Evolutionary conservation across 352 stramenopile species (phyloP).

Genomic region (Globisporangium yorkense): DNA sequence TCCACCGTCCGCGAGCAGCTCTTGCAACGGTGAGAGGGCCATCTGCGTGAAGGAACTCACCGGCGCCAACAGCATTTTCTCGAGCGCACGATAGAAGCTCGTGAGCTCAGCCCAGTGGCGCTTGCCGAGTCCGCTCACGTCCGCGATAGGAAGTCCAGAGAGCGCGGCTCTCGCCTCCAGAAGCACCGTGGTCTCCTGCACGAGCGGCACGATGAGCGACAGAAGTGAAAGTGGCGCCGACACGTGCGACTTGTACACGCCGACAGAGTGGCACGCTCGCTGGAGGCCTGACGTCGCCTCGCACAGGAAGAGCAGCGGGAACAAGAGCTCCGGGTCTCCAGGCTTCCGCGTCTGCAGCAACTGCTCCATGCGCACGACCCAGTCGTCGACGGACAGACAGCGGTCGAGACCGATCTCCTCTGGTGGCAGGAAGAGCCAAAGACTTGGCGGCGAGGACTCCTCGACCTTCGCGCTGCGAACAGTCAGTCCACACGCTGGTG

Average conservation of each 20-base stretch:
- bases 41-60: constrained; percentile 47
- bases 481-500: background rate
- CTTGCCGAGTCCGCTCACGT: constrained; percentile 34
- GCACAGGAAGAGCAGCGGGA: constrained; percentile 59
- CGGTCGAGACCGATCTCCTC: constrained; percentile 27
- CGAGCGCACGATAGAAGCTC: constrained; percentile 51
- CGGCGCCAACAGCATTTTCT: constrained; percentile 43
- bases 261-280: constrained; percentile 16
- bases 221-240: constrained; percentile 40
- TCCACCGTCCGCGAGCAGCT: constrained; percentile 35
- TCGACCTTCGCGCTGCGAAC: background rate
- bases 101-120: constrained; percentile 47
- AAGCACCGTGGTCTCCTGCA: constrained; percentile 62
- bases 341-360: constrained; percentile 22
- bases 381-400: constrained; percentile 37
- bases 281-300: constrained; percentile 28
- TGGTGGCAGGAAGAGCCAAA: constrained; percentile 62
- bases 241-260: constrained; percentile 18
- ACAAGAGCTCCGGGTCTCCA: constrained; percentile 27
- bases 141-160: constrained; percentile 22
- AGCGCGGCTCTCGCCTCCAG: constrained; percentile 45
- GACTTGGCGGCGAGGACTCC: constrained; percentile 38
- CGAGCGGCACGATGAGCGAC: constrained; percentile 49
- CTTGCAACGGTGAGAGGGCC: constrained; percentile 45
- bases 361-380: constrained; percentile 31